These are phyloP conservation scores for Epithemia pelagica DNA, from an alignment of 108 stramenopile species.

Conservation along the genomic window DNA sequence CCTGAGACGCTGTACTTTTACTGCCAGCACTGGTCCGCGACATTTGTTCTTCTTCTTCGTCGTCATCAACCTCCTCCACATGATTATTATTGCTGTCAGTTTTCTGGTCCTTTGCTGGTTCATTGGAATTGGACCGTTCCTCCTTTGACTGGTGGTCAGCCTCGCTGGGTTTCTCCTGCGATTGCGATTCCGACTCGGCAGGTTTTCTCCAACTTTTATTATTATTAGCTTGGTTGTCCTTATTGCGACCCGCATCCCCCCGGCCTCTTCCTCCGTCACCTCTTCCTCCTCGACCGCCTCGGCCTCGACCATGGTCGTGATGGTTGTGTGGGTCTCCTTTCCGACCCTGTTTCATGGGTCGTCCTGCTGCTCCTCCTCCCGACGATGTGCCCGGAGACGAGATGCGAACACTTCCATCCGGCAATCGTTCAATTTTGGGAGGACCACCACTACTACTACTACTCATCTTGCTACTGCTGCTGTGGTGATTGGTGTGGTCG, in stretches of 20 bases:
- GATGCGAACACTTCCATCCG: background rate
- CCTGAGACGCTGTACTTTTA: too few species aligned
- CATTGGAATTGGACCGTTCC: too few species aligned
- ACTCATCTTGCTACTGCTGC: background rate
- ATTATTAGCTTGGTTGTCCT: too few species aligned
- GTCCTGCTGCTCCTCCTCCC: too few species aligned
- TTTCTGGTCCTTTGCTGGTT: too few species aligned
- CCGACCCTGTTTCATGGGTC: too few species aligned
- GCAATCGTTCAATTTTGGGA: background rate
- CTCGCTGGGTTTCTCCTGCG: too few species aligned
- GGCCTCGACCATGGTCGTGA: background rate
- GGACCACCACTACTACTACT: background rate
- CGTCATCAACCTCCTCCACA: background rate
- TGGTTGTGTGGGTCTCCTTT: background rate
- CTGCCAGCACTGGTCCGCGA: background rate
- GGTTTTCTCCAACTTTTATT: too few species aligned
- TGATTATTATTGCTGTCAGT: too few species aligned
- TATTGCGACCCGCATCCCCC: background rate
- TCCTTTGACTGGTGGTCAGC: too few species aligned
- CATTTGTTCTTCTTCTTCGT: background rate
- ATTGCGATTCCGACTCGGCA: too few species aligned
- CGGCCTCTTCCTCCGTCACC: background rate
- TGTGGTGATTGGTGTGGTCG: background rate
- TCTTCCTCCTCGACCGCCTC: background rate
- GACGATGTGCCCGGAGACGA: background rate